Evolutionary conservation across 768 basidiomycete genomes (phyloP).

Genomic region (Amanita jacksonii): DNA sequence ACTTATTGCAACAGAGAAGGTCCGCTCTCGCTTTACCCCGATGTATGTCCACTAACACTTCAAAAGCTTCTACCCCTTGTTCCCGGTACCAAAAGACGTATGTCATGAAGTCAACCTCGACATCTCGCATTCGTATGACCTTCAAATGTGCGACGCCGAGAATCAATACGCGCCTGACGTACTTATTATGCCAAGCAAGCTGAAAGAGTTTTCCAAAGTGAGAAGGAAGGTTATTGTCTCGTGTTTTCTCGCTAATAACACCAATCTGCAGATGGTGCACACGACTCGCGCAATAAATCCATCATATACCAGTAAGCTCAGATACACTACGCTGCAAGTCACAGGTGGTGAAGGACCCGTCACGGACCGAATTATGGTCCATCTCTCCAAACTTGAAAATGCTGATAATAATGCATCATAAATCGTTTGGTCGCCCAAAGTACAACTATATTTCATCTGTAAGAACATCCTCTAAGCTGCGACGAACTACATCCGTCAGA

Average conservation of each 20-base stretch:
- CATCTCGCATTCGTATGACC: constrained; percentile 57
- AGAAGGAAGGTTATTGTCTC: constrained; percentile 3
- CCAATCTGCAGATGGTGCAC: constrained; percentile 53
- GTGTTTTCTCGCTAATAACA: background rate
- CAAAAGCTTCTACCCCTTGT: constrained; percentile 87
- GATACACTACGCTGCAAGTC: constrained; percentile 39
- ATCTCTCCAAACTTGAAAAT: constrained; percentile 23
- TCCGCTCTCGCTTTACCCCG: constrained; percentile 19
- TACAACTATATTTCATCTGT: constrained; percentile 2
- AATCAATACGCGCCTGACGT: constrained; percentile 65
- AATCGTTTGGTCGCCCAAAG: too few species aligned
- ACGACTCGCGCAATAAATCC: constrained; percentile 80
- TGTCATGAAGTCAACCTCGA: constrained; percentile 84
- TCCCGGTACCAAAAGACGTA: constrained; percentile 72
- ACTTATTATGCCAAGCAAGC: constrained; percentile 75
- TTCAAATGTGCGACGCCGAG: constrained; percentile 29
- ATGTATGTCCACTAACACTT: background rate
- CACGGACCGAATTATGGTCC: constrained; percentile 25
- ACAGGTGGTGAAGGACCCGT: constrained; percentile 17
- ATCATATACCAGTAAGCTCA: constrained; percentile 57
- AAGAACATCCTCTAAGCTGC: constrained; percentile 38
- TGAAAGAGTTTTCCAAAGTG: constrained; percentile 90
- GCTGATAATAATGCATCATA: too few species aligned
- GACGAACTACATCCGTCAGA: constrained; percentile 43
- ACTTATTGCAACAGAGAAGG: constrained; percentile 84